phyloP scores from a whole-genome alignment of 768 basidiomycete species.

The Russula olivacea region DNA sequence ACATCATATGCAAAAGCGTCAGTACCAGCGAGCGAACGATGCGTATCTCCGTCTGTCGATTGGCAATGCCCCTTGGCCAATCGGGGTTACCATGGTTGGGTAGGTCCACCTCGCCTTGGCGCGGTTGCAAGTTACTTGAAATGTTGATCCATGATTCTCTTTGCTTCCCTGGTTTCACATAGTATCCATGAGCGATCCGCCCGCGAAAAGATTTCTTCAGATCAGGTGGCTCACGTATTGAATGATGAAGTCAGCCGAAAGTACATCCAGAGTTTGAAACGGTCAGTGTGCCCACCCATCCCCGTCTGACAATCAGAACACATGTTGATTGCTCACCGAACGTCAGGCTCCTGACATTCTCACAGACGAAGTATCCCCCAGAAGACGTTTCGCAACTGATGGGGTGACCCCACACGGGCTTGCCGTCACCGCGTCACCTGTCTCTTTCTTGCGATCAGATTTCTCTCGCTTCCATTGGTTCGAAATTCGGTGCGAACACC shows the following conservation, averaged over 20 bases:
- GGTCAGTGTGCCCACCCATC: slow-evolving; percentile 44
- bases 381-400: slow-evolving; percentile 88
- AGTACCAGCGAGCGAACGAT: slow-evolving; percentile 95
- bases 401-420: slow-evolving; percentile 41
- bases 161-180: neutral
- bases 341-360: slow-evolving; percentile 82
- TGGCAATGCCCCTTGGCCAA: slow-evolving; percentile 99
- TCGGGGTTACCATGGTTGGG: slow-evolving; percentile 99
- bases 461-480: slow-evolving; percentile 7
- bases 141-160: neutral
- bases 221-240: slow-evolving; percentile 95
- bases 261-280: slow-evolving; percentile 95
- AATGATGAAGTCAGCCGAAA: slow-evolving; percentile 99
- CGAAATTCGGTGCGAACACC: slow-evolving; percentile 8
- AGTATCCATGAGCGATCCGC: slow-evolving; percentile 98
- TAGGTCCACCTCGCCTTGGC: slow-evolving; percentile 36
- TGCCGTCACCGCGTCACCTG: slow-evolving; percentile 12
- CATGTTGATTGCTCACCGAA: slow-evolving; percentile 15
- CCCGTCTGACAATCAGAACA: neutral
- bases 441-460: slow-evolving; percentile 1
- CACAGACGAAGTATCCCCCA: slow-evolving; percentile 94
- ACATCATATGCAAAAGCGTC: slow-evolving; percentile 91
- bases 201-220: slow-evolving; percentile 94
- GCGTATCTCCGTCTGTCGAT: slow-evolving; percentile 95
- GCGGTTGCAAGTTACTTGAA: neutral